Evolutionary conservation across 106 monocot species (phyloP).

Genomic region (Dioscorea alata): DNA sequence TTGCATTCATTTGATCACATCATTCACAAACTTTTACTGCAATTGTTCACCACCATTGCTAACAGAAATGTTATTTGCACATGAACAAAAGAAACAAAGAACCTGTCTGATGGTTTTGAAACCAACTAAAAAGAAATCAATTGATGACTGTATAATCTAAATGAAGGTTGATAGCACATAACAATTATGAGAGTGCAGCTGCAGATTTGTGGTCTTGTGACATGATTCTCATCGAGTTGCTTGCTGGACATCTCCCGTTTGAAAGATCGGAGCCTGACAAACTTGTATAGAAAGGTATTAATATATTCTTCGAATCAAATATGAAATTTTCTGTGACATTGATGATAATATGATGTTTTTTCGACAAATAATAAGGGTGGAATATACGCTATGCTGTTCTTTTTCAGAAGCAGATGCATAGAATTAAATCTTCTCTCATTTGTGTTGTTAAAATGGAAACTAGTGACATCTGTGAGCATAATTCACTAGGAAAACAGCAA

Average conservation of each 20-base stretch:
- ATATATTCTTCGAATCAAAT: neutral
- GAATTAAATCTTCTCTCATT: too few species aligned
- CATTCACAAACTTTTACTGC: too few species aligned
- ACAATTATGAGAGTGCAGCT: constrained; percentile 48
- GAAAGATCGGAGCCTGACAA: constrained; percentile 39
- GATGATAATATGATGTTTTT: neutral
- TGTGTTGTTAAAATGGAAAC: too few species aligned
- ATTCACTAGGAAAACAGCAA: too few species aligned
- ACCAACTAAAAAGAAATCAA: too few species aligned
- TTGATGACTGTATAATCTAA: neutral
- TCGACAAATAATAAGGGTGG: constrained; percentile 33
- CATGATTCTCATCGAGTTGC: constrained; percentile 58
- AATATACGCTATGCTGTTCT: constrained; percentile 56
- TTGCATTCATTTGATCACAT: neutral
- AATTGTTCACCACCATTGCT: too few species aligned
- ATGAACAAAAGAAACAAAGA: too few species aligned
- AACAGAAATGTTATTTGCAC: too few species aligned
- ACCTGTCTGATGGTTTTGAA: too few species aligned
- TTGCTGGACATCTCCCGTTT: constrained; percentile 59
- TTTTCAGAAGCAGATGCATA: constrained; percentile 43
- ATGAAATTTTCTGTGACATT: neutral
- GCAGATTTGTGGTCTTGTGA: constrained; percentile 75
- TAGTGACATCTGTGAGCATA: too few species aligned
- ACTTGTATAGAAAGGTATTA: constrained; percentile 59
- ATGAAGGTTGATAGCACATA: constrained; percentile 44